Evolutionary conservation across 345 rosid species (phyloP).

Genomic region (Brassica carinata): DNA sequence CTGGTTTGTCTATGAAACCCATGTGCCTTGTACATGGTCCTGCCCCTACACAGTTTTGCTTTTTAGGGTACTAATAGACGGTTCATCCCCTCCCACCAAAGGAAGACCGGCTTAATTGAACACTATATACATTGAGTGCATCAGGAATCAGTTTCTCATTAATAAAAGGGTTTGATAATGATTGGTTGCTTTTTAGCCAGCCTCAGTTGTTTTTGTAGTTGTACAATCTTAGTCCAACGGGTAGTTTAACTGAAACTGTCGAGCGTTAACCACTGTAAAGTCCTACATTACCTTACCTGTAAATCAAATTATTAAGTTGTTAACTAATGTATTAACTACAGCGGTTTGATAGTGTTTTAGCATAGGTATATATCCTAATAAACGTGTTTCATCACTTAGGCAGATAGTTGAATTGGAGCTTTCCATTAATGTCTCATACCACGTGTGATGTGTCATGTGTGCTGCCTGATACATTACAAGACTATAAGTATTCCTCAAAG

Average conservation of each 20-base stretch:
- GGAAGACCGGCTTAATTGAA: not conserved
- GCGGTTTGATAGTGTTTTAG: not conserved
- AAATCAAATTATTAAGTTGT: conserved; percentile 13
- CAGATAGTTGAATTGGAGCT: conserved; percentile 7
- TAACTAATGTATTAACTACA: not conserved
- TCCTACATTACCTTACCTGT: conserved; percentile 9
- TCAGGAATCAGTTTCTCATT: not conserved
- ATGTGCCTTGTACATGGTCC: conserved; percentile 3
- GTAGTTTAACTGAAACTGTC: not conserved
- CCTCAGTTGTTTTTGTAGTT: not conserved
- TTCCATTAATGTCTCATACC: conserved; percentile 13
- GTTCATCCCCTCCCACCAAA: not conserved
- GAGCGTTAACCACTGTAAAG: not conserved
- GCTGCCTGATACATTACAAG: conserved; percentile 25
- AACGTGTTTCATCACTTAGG: not conserved
- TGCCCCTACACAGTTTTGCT: not conserved
- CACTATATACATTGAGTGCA: not conserved
- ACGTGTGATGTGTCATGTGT: conserved; percentile 1
- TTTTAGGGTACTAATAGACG: not conserved
- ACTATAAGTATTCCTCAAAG: conserved; percentile 24
- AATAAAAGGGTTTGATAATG: not conserved
- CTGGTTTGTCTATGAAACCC: not conserved
- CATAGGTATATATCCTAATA: not conserved
- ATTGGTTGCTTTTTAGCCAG: not conserved
- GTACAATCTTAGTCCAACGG: not conserved